Conservation (phyloP, 495 filamentous ascomycete genomes). For the Thozetella sp. region DNA sequence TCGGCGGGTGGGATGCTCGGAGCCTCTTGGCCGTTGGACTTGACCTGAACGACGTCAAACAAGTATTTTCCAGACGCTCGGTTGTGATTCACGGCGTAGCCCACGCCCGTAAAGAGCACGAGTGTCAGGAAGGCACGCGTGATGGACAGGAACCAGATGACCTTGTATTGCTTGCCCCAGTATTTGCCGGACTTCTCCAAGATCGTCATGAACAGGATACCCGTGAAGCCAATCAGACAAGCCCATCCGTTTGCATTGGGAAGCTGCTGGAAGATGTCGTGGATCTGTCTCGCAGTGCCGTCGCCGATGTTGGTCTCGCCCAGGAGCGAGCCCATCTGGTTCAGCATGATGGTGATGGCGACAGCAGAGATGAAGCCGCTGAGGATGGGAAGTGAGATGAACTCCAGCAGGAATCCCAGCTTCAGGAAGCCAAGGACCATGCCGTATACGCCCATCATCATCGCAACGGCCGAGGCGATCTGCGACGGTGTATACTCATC, state of each 20-base stretch:
- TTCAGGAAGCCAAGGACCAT: constrained; percentile 50
- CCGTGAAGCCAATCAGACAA: constrained; percentile 45
- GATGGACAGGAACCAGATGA: constrained; percentile 43
- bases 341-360: constrained; percentile 49
- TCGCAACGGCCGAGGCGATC: constrained; percentile 50
- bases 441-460: constrained; percentile 52
- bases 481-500: constrained; percentile 36
- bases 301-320: constrained; percentile 39
- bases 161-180: constrained; percentile 45
- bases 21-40: constrained; percentile 39
- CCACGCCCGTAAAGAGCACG: constrained; percentile 46
- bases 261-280: constrained; percentile 40
- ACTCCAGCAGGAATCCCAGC: constrained; percentile 53
- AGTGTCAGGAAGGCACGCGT: constrained; percentile 46
- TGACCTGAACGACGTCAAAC: constrained; percentile 42
- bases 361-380: constrained; percentile 53
- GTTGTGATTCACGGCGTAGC: constrained; percentile 46
- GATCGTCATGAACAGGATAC: constrained; percentile 39
- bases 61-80: constrained; percentile 31
- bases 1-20: constrained; percentile 31
- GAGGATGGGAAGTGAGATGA: constrained; percentile 51
- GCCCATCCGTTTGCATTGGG: constrained; percentile 41
- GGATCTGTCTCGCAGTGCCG: constrained; percentile 40
- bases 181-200: constrained; percentile 46
- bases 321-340: constrained; percentile 45